Percentiles rank a stretch among this genome's conserved stretches.
These are phyloP conservation scores for Apiospora phragmitis DNA, from an alignment of 2,329 filamentous ascomycete genomes.

Conservation along the genomic window DNA sequence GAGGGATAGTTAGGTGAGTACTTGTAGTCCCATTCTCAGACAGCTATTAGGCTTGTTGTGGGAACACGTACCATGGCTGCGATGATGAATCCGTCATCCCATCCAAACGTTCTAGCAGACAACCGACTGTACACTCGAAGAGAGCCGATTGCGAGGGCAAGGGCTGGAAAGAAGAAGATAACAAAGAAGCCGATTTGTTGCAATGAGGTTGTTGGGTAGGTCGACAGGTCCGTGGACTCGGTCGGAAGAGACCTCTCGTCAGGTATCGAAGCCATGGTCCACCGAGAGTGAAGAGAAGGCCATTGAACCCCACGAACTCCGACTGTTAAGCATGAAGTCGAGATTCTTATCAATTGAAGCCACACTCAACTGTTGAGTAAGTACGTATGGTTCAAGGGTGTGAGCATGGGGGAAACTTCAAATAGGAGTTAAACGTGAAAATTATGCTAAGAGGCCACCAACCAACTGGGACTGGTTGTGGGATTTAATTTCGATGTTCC, in stretches of 20 bases:
- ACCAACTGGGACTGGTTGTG: neutral
- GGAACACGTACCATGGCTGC: constrained; percentile 16
- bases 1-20: neutral
- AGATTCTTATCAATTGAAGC: neutral
- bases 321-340: neutral
- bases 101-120: constrained; percentile 24
- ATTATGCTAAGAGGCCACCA: neutral
- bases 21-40: constrained; percentile 13
- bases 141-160: constrained; percentile 19
- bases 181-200: constrained; percentile 23
- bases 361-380: neutral
- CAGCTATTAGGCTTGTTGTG: neutral
- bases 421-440: neutral
- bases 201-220: constrained; percentile 22
- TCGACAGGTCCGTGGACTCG: neutral
- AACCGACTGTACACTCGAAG: constrained; percentile 23
- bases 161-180: constrained; percentile 23
- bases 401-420: neutral
- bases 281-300: neutral
- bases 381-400: neutral
- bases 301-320: neutral
- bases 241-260: neutral
- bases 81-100: constrained; percentile 13
- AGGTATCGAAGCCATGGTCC: neutral
- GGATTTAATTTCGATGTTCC: too few relatives aligned